Percentiles rank a stretch among this genome's conserved stretches.
phyloP scores from a whole-genome alignment of 805 yeast species.

The Candida xyloterini region DNA sequence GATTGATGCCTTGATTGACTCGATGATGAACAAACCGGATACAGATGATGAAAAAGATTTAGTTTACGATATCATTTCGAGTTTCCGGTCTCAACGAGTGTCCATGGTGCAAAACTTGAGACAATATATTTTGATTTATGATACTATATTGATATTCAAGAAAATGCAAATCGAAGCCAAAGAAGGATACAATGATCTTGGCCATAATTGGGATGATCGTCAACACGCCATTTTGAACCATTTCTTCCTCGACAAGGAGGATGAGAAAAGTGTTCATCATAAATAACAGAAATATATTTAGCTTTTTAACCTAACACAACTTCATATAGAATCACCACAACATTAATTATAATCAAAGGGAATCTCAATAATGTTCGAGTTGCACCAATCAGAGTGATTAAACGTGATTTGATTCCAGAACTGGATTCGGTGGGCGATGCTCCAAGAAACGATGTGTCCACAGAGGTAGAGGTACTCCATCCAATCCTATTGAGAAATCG shows the following conservation, averaged over 20 bases:
- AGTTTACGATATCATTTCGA: constrained; percentile 45
- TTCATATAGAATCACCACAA: constrained; percentile 50
- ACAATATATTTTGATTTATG: constrained; percentile 52
- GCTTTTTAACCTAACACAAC: constrained; percentile 45
- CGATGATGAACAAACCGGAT: constrained; percentile 20
- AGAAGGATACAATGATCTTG: constrained; percentile 5
- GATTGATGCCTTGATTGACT: constrained; percentile 56
- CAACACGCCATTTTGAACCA: constrained; percentile 14
- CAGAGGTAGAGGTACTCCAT: constrained; percentile 29
- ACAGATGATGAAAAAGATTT: constrained; percentile 34
- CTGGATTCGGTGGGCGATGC: constrained; percentile 15
- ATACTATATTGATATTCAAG: constrained; percentile 32
- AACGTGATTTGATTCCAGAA: constrained; percentile 40
- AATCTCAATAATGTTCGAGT: constrained; percentile 55
- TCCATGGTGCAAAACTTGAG: constrained; percentile 59
- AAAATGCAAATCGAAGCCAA: constrained; percentile 17
- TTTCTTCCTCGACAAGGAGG: constrained; percentile 18
- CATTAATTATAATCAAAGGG: constrained; percentile 52
- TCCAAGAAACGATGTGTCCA: constrained; percentile 17
- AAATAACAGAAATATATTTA: constrained; percentile 2
- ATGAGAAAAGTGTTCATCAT: constrained; percentile 2
- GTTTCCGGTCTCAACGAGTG: constrained; percentile 49
- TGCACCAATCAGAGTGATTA: constrained; percentile 55
- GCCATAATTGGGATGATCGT: constrained; percentile 15
- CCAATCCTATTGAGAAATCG: constrained; percentile 50